Base-by-base conservation (phyloP, 2,329 filamentous ascomycete genomes). In the Ceratocystiopsis sp. region DNA sequence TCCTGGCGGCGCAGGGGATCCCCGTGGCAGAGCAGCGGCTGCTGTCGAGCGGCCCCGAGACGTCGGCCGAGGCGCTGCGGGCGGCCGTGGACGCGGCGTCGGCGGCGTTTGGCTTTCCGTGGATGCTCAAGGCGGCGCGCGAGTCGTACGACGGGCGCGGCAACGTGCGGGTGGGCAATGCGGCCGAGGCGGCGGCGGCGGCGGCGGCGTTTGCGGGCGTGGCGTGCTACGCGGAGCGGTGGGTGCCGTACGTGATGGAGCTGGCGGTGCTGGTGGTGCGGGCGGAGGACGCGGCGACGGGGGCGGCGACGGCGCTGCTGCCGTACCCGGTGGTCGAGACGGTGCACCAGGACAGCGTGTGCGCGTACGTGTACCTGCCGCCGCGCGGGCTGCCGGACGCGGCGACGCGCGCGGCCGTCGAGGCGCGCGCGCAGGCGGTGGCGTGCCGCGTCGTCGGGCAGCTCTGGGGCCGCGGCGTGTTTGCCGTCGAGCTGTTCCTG, bases 401-500 rank as follows among this genome's bases (percentile, higher is more conserved):
- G 35, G 69, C 73, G 8, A 77, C 93, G 3, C 66, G 76, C 1
- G 62, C 67, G 1, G 60, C 66, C 1, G 67, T 81, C 35, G 72
- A 73, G 47, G 60, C 74, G 50, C 64, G 73, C 53, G 87, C 87
- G 0, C 78, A 85, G 55, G 71, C 78, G 37, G 68, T 95, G 0
- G 91, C 87, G 0, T 75, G 76, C 51, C 76, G 81, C 45, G 87
- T 91, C 12, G 77, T 95, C 18, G 71, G 73, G 37, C 80, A 75
- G 42, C 80, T 98, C 43, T 78, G 78, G 65, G 91, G 91, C 42
- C 80, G 91, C 48, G 91, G 91, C 49, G 84, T 94, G 32, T 98
- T 95, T 60, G 91, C 89, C 1, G 89, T 96, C 0, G 91, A 98
- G 63, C 84, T 96, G 77, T 98, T 98, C 62, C 62, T 96, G 4